Evolutionary conservation across 177 flowering plant species (phyloP), one percentile per base, ranked within the genome.

Genomic region (Vitis hybrid): DNA sequence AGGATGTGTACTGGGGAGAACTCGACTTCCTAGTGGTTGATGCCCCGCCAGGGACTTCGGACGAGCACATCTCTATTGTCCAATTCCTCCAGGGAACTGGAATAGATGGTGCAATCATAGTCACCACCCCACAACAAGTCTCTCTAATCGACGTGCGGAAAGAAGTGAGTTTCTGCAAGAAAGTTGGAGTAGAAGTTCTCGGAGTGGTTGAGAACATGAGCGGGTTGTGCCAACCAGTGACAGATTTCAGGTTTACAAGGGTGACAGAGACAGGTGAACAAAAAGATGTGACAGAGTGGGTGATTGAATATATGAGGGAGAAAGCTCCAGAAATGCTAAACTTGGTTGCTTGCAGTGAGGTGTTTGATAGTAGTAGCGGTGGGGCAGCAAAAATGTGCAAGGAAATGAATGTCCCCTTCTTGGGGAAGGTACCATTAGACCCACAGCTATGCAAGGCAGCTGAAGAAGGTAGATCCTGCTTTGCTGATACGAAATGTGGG

Each of bases 161-260:
- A 79, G 97, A 94, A 78, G 86, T 92, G 7, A 90, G 78, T 74
- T 92, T 94, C 77, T 94, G 98, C 86, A 91, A 86, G 79, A 92
- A 85, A 70, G 95, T 92, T 21, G 91, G 91, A 13, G 73, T 92
- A 2, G 65, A 59, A 8, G 87, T 94, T 64, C 87, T 94, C 11
- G 98, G 98, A 58, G 94, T 94, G n/a, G 97, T 94, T 0, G 98
- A 94, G 83, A 94, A 94, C 76, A 91, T 94, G 97, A 92, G 95
- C 70, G 95, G 94, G 45, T 72, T 92, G 62, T 80, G 65, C 71
- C 95, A 87, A 64, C 79, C 87, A 11, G n/a, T 94, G 64, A 26
- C 74, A 1, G 92, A 89, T 64, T 77, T 91, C 72, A 86, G 68
- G 76, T 91, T 92, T 62, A 62, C 79, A 81, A 83, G 62, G 77